Evolutionary conservation across 257 asterid species (phyloP).

Genomic region (Solanum lycopersicoides): DNA sequence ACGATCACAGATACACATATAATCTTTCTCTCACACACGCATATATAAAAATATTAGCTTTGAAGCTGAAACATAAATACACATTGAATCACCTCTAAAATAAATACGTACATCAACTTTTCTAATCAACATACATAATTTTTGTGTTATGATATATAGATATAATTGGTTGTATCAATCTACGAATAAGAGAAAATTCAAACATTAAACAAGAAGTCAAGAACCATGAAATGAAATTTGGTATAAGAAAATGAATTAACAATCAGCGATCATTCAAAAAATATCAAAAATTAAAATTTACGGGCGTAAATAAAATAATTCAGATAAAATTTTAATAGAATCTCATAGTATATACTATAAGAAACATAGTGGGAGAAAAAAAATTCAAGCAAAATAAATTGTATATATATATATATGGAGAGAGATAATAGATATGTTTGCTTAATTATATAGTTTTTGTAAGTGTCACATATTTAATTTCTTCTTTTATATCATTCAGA

Average conservation of each 20-base stretch:
- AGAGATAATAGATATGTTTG: neutral
- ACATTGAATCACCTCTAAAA: neutral
- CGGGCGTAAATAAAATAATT: too few relatives aligned
- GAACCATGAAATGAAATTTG: neutral
- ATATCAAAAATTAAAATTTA: neutral
- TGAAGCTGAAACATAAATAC: neutral
- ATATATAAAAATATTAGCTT: neutral
- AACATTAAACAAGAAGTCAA: neutral
- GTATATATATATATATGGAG: neutral
- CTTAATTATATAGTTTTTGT: too few relatives aligned
- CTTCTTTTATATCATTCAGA: neutral
- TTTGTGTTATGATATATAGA: neutral
- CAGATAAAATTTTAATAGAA: too few relatives aligned
- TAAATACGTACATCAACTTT: neutral
- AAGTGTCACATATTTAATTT: neutral
- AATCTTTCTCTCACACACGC: neutral
- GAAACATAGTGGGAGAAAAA: neutral
- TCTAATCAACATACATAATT: too few relatives aligned
- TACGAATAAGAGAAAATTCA: too few relatives aligned
- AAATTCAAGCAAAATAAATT: neutral
- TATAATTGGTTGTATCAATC: neutral
- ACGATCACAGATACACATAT: neutral
- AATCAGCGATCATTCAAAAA: neutral
- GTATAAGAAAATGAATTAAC: neutral
- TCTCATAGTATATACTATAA: too few relatives aligned